phyloP scores from a whole-genome alignment of 306 rosid species.

The Lotus japonicus region DNA sequence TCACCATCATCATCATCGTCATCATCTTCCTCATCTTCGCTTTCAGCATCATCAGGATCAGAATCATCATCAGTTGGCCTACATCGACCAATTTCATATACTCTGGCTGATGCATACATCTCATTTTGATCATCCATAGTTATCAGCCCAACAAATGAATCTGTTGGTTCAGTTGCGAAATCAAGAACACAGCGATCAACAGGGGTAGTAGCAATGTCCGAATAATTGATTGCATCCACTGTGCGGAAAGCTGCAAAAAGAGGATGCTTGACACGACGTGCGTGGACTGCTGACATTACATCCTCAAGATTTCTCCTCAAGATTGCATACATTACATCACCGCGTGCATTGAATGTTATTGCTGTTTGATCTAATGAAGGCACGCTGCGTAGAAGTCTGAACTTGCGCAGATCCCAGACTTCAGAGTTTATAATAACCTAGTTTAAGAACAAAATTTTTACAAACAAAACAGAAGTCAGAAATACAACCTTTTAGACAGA shows the following conservation, averaged over 20 bases:
- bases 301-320: constrained; percentile 91
- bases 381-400: constrained; percentile 79
- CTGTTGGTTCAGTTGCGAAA: constrained; percentile 85
- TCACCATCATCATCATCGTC: constrained; percentile 53
- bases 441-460: not conserved
- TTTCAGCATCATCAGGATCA: constrained; percentile 96
- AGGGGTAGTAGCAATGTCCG: constrained; percentile 83
- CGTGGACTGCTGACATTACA: constrained; percentile 84
- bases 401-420: constrained; percentile 98
- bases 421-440: constrained; percentile 97
- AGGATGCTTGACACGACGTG: constrained; percentile 80
- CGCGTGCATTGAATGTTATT: constrained; percentile 80
- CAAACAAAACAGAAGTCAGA: not conserved
- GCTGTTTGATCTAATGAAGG: constrained; percentile 93
- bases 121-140: constrained; percentile 96
- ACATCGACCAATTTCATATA: constrained; percentile 89
- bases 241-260: constrained; percentile 93
- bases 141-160: constrained; percentile 87
- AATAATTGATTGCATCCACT: constrained; percentile 88
- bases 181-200: constrained; percentile 97
- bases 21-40: constrained; percentile 85
- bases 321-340: constrained; percentile 97
- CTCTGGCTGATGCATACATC: constrained; percentile 85
- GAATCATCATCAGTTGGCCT: constrained; percentile 94
- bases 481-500: not conserved